Evolutionary conservation across 108 stramenopile genomes (phyloP).

Genomic region (Mediolabrus comicus): DNA sequence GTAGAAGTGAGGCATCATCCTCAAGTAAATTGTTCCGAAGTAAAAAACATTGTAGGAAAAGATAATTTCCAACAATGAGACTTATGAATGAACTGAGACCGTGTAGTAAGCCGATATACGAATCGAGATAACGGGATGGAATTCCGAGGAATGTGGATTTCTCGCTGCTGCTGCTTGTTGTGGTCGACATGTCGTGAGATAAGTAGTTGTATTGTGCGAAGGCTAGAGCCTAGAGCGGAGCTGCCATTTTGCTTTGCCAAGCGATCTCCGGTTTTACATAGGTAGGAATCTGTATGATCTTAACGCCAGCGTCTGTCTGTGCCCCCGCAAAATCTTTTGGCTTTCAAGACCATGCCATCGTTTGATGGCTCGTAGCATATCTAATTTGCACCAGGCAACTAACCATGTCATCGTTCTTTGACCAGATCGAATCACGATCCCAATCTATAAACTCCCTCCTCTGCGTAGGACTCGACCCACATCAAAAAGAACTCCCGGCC

Average conservation of each 20-base stretch:
- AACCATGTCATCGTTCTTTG: conserved; percentile 34
- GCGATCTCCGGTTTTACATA: no score
- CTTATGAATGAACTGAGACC: neutral
- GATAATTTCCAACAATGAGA: neutral
- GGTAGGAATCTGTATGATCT: no score
- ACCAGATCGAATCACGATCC: conserved; percentile 31
- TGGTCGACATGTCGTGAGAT: neutral
- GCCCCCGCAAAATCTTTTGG: no score
- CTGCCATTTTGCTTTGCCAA: no score
- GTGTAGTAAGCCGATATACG: neutral
- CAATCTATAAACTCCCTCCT: conserved; percentile 80
- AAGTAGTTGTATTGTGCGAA: no score
- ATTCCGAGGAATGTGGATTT: neutral
- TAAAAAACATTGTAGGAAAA: neutral
- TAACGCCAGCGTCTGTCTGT: no score
- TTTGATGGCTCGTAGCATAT: no score
- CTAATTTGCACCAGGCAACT: neutral
- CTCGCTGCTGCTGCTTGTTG: neutral
- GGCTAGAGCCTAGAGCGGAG: no score
- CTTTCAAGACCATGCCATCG: no score
- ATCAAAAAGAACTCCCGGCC: conserved; percentile 62
- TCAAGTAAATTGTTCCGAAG: neutral
- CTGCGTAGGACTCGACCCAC: conserved; percentile 97
- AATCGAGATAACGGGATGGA: no score
- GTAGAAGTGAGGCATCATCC: neutral